Base-by-base conservation (phyloP, 1,284 basidiomycete genomes). In the Melampsora larici-populina region DNA sequence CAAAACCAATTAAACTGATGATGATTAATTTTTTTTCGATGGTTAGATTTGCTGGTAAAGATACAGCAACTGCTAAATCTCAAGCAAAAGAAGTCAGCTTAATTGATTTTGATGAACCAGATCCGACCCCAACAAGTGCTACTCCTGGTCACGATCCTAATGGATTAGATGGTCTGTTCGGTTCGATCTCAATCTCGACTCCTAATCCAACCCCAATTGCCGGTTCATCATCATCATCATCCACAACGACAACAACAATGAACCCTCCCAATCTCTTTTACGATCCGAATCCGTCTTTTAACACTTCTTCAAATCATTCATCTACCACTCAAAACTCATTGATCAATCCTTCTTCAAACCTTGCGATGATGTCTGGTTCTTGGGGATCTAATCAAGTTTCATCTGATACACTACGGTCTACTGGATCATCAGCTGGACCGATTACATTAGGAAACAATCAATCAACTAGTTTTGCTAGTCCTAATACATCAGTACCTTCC, bases 41-140 rank as follows among this genome's bases (percentile, higher is more conserved):
- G 9, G 4, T 43, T 33, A 70, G 74, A 15, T 76, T 76, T 58
- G 74, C 65, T 46, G 74, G 74, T 29, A 76, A 76, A 58, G 74
- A 76, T 49, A 76, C 74, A 21, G 66, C 74, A 29, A 43, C 66
- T 13, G 74, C 74, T 18, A 76, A 76, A 36, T 46, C 48, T 48
- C 74, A 65, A 36, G 74, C 74, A 36, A 68, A 76, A 49, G 74
- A 76, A 69, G 74, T 76, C 43, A 76, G 74, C 43, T 69, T 76
- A 55, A 76, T 76, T 49, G 74, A 76, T 43, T 69, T 76, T 49
- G 74, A 76, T 43, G 74, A 76, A 58, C 64, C 62, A 2, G 74
- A 76, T 18, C 24, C 55, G 8, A 24, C 55, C 8, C 46, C 55
- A 46, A 46, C 74, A 4, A 68, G 31, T 46, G 18, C 49, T 21